phyloP scores from a whole-genome alignment of 805 yeast species.

The Metschnikowia arizonensis region DNA sequence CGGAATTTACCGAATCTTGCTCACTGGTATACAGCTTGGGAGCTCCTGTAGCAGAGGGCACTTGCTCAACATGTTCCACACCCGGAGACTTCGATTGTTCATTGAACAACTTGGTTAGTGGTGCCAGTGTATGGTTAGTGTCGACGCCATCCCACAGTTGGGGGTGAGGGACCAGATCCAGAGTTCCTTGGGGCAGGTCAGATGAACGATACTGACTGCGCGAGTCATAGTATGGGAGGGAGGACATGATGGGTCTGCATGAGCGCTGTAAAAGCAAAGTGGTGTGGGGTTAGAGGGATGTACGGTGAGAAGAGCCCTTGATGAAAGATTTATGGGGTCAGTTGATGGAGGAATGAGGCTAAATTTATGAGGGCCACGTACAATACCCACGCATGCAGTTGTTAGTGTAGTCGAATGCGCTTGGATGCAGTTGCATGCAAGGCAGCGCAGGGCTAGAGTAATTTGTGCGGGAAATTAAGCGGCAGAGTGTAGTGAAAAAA shows the following conservation, averaged over 20 bases:
- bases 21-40: no score
- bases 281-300: not conserved
- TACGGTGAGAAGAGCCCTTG: not conserved
- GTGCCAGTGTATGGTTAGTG: not conserved
- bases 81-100: not conserved
- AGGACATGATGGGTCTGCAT: constrained; percentile 2
- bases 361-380: constrained; percentile 1
- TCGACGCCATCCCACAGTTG: not conserved
- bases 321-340: not conserved
- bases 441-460: not conserved
- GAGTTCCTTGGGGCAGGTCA: not conserved
- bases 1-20: not conserved
- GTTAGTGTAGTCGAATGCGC: not conserved
- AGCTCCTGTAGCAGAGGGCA: not conserved
- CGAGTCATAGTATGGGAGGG: constrained; percentile 1
- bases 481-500: not conserved
- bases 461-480: not conserved
- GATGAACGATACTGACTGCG: not conserved
- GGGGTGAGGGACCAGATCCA: not conserved
- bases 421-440: not conserved
- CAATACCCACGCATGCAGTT: constrained; percentile 5
- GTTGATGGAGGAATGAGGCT: not conserved
- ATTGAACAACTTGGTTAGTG: not conserved
- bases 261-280: not conserved
- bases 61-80: not conserved